These are phyloP conservation scores for Cryptosporidium meleagridis DNA, from an alignment of 169 alveolate genomes.

Conservation along the genomic window DNA sequence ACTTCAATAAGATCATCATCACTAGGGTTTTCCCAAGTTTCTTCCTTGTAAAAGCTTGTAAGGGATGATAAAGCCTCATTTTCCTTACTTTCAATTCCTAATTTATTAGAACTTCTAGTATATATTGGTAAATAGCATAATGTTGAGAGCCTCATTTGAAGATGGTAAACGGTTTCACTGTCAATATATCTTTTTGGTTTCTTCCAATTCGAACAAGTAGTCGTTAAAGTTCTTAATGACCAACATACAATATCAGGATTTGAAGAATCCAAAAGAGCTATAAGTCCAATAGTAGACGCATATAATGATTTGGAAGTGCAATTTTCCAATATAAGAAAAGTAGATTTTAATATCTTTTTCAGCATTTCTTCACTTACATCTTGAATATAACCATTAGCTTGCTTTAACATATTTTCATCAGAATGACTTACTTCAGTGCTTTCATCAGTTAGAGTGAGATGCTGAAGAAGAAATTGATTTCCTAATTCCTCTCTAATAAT, in stretches of 20 bases:
- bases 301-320: constrained; percentile 65
- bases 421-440: background rate
- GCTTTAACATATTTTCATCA: background rate
- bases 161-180: constrained; percentile 62
- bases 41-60: constrained; percentile 50
- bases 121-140: constrained; percentile 54
- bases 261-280: constrained; percentile 62
- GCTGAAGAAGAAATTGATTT: constrained; percentile 27
- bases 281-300: constrained; percentile 60
- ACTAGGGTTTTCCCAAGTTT: constrained; percentile 41
- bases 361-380: constrained; percentile 64
- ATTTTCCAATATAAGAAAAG: constrained; percentile 60
- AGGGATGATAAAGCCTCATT: background rate
- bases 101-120: background rate
- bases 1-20: constrained; percentile 62
- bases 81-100: background rate
- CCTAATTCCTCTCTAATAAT: constrained; percentile 53
- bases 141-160: constrained; percentile 66
- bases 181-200: constrained; percentile 63
- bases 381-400: background rate
- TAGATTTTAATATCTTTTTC: constrained; percentile 58
- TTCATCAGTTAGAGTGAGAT: constrained; percentile 8
- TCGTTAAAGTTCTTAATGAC: constrained; percentile 62
- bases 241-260: constrained; percentile 74
- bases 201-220: constrained; percentile 74